Evolutionary conservation across 306 rosid species (phyloP).

Genomic region (Cotoneaster glaucophyllus): DNA sequence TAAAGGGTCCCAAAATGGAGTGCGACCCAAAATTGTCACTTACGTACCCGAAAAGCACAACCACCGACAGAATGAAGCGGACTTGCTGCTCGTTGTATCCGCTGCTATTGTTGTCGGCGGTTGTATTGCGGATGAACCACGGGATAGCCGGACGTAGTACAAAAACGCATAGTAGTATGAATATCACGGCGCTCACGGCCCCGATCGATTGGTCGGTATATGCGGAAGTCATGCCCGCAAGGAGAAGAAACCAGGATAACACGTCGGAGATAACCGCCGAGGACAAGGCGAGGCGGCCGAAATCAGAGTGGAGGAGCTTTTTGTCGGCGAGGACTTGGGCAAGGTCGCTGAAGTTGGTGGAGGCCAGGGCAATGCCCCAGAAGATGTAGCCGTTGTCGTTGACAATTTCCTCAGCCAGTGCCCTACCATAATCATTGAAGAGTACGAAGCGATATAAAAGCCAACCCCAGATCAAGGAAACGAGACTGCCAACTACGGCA

Average conservation of each 20-base stretch:
- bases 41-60: slow-evolving; percentile 5
- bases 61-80: slow-evolving; percentile 19
- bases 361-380: slow-evolving; percentile 31
- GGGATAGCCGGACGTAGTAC: slow-evolving; percentile 23
- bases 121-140: slow-evolving; percentile 7
- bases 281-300: slow-evolving; percentile 33
- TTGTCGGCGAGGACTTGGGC: slow-evolving; percentile 31
- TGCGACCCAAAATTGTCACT: slow-evolving; percentile 27
- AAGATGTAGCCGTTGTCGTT: slow-evolving; percentile 10
- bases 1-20: slow-evolving; percentile 32
- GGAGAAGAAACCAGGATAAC: slow-evolving; percentile 28
- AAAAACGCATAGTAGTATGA: not conserved
- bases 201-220: not conserved
- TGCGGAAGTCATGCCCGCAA: not conserved
- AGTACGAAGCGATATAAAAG: slow-evolving; percentile 12
- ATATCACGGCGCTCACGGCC: slow-evolving; percentile 4
- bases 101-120: not conserved
- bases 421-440: not conserved
- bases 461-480: slow-evolving; percentile 19
- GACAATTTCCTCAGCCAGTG: not conserved
- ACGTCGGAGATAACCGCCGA: slow-evolving; percentile 36
- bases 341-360: slow-evolving; percentile 39
- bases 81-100: slow-evolving; percentile 14
- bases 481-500: slow-evolving; percentile 27
- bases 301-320: slow-evolving; percentile 37